Evolutionary conservation across 768 basidiomycete genomes (phyloP).

Genomic region (Lanmaoa rubissima): DNA sequence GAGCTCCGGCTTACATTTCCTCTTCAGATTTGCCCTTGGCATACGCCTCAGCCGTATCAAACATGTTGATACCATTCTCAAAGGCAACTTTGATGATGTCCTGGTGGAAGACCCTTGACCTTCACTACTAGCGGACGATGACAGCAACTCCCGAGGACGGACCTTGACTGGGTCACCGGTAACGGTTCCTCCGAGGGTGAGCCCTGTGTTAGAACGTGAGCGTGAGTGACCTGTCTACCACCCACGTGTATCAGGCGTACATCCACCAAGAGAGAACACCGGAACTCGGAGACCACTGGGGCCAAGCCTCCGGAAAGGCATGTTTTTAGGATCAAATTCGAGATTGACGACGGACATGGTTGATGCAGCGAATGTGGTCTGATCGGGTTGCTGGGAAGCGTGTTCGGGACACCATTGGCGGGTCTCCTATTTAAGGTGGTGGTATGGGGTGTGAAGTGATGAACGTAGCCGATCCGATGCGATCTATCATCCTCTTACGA

Average conservation of each 20-base stretch:
- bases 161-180: conserved; percentile 7
- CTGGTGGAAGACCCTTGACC: neutral
- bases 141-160: neutral
- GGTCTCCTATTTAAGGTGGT: neutral
- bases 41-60: conserved; percentile 7
- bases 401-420: neutral
- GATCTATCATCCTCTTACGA: neutral
- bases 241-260: neutral
- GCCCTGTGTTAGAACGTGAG: neutral
- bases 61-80: conserved; percentile 13
- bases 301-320: conserved; percentile 9
- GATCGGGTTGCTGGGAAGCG: neutral
- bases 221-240: neutral
- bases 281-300: conserved; percentile 7
- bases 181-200: conserved; percentile 9
- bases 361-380: neutral
- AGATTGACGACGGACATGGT: conserved; percentile 3
- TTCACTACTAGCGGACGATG: neutral
- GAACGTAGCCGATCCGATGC: neutral
- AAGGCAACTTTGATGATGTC: conserved; percentile 8
- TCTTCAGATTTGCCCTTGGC: conserved; percentile 5
- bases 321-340: conserved; percentile 7
- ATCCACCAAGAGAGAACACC: conserved; percentile 11
- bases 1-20: conserved; percentile 3
- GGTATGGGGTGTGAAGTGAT: neutral